These are phyloP conservation scores for Backusella parvicylindrica DNA, from an alignment of 192 early-diverging fungal species.

Conservation along the genomic window DNA sequence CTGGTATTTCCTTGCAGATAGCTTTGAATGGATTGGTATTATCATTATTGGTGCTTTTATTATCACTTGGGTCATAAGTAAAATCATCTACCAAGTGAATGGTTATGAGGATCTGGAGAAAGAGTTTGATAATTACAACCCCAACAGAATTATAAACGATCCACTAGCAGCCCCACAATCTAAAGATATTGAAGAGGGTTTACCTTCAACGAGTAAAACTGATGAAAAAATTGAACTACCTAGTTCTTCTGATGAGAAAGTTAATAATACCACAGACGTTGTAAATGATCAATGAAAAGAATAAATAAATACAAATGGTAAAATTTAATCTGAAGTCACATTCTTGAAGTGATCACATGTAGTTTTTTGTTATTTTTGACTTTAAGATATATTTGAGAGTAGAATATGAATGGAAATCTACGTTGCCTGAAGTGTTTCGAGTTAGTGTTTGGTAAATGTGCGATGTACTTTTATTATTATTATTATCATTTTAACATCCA, in stretches of 20 bases:
- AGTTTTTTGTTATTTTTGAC: neutral
- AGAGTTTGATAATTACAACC: slow-evolving; percentile 22
- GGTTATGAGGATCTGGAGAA: slow-evolving; percentile 41
- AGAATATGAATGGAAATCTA: neutral
- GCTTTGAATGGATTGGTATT: slow-evolving; percentile 51
- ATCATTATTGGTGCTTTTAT: slow-evolving; percentile 45
- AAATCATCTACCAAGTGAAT: slow-evolving; percentile 32
- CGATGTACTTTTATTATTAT: neutral
- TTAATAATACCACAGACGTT: neutral
- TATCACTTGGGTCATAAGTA: slow-evolving; percentile 36
- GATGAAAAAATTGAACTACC: neutral
- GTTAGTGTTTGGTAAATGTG: neutral
- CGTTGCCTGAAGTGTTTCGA: neutral
- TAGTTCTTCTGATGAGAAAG: neutral
- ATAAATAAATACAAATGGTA: neutral
- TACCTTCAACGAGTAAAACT: neutral
- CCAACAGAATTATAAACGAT: neutral
- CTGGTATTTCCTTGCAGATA: slow-evolving; percentile 35
- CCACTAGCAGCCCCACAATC: neutral
- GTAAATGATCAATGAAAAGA: neutral
- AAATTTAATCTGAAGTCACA: neutral
- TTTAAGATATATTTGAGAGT: neutral
- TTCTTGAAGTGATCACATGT: neutral
- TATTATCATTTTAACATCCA: neutral
- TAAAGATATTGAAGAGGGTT: neutral